These are phyloP conservation scores for Myrmaecium sp. DNA, from an alignment of 2,329 filamentous ascomycete species.

Conservation along the genomic window DNA sequence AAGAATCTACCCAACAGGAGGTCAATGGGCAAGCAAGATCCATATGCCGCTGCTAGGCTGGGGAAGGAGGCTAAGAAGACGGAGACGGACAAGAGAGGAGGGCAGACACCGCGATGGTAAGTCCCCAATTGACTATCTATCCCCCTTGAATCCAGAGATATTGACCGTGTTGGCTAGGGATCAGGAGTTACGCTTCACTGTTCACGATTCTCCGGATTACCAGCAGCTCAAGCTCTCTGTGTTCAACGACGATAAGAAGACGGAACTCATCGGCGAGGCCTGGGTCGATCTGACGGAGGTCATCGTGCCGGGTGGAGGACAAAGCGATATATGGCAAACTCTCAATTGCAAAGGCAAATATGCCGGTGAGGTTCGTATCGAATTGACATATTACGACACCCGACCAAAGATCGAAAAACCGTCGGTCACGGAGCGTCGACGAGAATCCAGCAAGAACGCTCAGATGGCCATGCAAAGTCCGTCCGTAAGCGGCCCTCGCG, in stretches of 20 bases:
- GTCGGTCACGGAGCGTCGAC: slow-evolving; percentile 11
- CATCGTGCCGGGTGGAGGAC: slow-evolving; percentile 73
- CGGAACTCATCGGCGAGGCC: slow-evolving; percentile 85
- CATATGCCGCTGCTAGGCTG: slow-evolving; percentile 82
- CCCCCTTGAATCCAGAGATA: neutral
- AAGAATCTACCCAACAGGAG: slow-evolving; percentile 96
- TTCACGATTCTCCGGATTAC: slow-evolving; percentile 94
- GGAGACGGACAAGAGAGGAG: slow-evolving; percentile 78
- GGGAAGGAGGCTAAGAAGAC: slow-evolving; percentile 98
- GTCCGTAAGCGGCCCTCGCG: slow-evolving; percentile 29
- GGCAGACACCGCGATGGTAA: slow-evolving; percentile 91
- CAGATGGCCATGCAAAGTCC: slow-evolving; percentile 18
- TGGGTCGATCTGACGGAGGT: slow-evolving; percentile 75
- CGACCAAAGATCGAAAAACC: slow-evolving; percentile 65
- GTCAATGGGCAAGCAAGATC: slow-evolving; percentile 96
- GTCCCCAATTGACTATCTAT: slow-evolving; percentile 15
- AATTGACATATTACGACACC: slow-evolving; percentile 90
- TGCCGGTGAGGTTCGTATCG: slow-evolving; percentile 82
- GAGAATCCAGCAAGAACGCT: slow-evolving; percentile 32
- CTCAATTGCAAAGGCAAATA: slow-evolving; percentile 86
- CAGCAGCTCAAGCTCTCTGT: slow-evolving; percentile 88
- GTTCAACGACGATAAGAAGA: slow-evolving; percentile 97
- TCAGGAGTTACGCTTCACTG: slow-evolving; percentile 86
- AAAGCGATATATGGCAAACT: slow-evolving; percentile 82
- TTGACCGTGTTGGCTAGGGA: slow-evolving; percentile 47